Conservation (phyloP, 345 rosid species). For the Eucalyptus victrix region DNA sequence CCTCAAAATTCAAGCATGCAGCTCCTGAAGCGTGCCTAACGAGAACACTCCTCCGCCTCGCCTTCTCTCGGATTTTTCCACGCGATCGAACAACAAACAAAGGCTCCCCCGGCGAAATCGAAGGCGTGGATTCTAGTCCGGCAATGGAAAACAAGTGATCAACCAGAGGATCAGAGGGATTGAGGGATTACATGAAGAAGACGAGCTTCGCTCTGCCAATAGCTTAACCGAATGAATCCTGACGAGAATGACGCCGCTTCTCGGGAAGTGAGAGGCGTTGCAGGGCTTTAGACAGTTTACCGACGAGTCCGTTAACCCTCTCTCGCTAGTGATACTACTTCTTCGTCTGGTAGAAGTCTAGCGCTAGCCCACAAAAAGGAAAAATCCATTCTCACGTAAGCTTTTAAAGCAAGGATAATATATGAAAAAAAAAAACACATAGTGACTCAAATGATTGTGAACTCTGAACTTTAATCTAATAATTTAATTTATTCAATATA, state of each 20-base stretch:
- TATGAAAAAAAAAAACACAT: background rate
- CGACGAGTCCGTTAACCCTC: background rate
- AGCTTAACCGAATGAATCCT: background rate
- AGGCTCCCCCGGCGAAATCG: background rate
- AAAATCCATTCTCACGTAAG: background rate
- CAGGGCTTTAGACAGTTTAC: background rate
- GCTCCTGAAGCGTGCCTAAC: background rate
- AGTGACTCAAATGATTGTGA: too few relatives aligned
- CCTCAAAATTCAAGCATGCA: background rate
- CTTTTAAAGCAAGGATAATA: background rate
- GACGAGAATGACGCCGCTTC: background rate
- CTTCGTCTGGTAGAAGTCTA: background rate
- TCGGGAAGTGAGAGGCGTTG: background rate
- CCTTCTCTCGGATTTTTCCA: background rate
- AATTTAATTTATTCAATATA: too few relatives aligned
- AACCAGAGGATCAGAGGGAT: background rate
- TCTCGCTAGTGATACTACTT: background rate
- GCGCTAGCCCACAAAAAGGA: background rate
- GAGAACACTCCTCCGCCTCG: background rate
- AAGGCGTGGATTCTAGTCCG: background rate
- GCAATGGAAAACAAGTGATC: background rate
- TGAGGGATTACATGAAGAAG: background rate
- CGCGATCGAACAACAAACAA: background rate
- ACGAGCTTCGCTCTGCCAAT: background rate
- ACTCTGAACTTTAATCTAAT: too few relatives aligned